A percentile compares a stretch with the other conserved stretches of the same genome.
These are phyloP conservation scores for Diaporthe sp. DNA, from an alignment of 2,329 filamentous ascomycete genomes.

Conservation along the genomic window DNA sequence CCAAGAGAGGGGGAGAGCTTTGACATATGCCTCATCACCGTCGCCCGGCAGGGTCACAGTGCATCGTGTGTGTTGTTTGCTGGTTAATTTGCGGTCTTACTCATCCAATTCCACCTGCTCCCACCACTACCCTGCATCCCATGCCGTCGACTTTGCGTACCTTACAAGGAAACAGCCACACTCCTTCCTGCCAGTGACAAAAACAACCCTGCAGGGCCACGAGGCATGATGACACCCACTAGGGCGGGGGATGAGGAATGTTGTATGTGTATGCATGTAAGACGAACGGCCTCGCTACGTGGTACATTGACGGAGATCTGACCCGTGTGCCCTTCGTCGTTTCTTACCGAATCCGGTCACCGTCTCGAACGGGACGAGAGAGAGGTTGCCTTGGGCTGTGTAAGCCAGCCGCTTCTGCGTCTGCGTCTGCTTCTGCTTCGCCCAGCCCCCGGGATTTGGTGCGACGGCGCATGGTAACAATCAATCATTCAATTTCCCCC, in stretches of 20 bases:
- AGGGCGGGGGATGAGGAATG: not conserved
- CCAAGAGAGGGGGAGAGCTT: not conserved
- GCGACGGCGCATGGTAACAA: not conserved
- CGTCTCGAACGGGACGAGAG: not conserved
- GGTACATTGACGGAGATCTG: not conserved
- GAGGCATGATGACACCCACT: not conserved
- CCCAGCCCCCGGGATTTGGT: constrained; percentile 2
- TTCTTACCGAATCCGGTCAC: constrained; percentile 24
- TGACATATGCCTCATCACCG: constrained; percentile 7
- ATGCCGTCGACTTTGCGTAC: not conserved
- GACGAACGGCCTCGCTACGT: not conserved
- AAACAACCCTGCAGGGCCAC: constrained; percentile 20
- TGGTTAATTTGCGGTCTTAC: constrained; percentile 18
- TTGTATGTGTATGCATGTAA: not conserved
- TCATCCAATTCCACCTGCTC: constrained; percentile 3
- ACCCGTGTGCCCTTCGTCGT: constrained; percentile 5
- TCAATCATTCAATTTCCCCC: too few relatives aligned
- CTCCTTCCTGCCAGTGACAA: not conserved
- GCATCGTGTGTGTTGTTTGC: not conserved
- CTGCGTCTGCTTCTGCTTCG: not conserved
- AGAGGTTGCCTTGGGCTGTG: constrained; percentile 23
- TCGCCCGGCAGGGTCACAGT: constrained; percentile 7
- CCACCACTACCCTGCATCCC: not conserved
- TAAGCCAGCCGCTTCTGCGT: constrained; percentile 13
- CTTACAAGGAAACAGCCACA: constrained; percentile 8